phyloP scores from a whole-genome alignment of 805 yeast species.

The Schwanniomyces yamadae region DNA sequence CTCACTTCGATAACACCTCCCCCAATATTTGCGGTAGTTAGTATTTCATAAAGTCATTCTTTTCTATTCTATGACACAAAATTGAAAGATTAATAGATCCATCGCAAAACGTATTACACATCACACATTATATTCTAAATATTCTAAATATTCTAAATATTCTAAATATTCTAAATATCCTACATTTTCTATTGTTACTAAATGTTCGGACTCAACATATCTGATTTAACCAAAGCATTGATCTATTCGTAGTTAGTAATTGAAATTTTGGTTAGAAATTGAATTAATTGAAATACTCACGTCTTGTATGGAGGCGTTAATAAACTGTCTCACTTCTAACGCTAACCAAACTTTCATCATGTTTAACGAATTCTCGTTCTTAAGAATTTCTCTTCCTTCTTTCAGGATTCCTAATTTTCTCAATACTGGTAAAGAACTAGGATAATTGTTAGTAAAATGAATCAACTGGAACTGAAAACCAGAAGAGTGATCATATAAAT shows the following conservation, averaged over 20 bases:
- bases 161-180: slow-evolving; percentile 1
- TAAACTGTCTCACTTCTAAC: slow-evolving; percentile 81
- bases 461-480: not conserved
- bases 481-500: slow-evolving; percentile 10
- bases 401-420: slow-evolving; percentile 72
- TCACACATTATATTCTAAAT: not conserved
- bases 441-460: slow-evolving; percentile 20
- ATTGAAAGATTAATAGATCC: too few species aligned
- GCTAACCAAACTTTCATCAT: slow-evolving; percentile 93
- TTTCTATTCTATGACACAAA: too few species aligned
- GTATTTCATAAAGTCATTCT: too few species aligned
- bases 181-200: not conserved
- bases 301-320: slow-evolving; percentile 79
- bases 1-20: too few species aligned
- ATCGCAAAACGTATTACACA: not conserved
- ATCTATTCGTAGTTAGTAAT: slow-evolving; percentile 31
- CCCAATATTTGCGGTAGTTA: too few species aligned
- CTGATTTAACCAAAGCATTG: slow-evolving; percentile 43
- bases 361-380: slow-evolving; percentile 59
- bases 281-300: slow-evolving; percentile 40
- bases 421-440: slow-evolving; percentile 77
- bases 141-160: slow-evolving; percentile 1
- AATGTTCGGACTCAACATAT: slow-evolving; percentile 42
- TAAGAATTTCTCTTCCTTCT: slow-evolving; percentile 60
- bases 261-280: not conserved